Base-by-base conservation (phyloP, 495 filamentous ascomycete genomes). In the Mytilinidion resinicola region DNA sequence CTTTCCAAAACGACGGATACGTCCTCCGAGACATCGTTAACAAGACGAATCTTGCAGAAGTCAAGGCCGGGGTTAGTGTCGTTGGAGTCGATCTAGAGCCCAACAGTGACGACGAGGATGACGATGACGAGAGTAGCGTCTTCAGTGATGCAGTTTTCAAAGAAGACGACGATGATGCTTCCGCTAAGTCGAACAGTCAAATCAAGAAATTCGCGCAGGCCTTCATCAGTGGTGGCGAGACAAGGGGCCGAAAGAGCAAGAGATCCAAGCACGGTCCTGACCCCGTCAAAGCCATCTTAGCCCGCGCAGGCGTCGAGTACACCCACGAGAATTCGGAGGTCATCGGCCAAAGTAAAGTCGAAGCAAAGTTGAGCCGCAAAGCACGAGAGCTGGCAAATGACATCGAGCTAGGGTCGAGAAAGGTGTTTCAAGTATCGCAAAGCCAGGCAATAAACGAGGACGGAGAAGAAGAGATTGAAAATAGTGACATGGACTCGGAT, bases 281-380 rank as follows among this genome's bases (percentile, higher is more conserved):
- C 65, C 82, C 90, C 4, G 79, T 98, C 33, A 87, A 91, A 59
- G 93, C 90, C 17, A 97, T 98, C 64, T 82, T 98, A 6, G 83
- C 91, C 8, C 78, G 82, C 33, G 91, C 90, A 1, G 93, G 95
- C 7, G 91, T 98, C 12, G 85, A 93, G 70, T 98, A 98, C 70
- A 95, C 90, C 9, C 93, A 98, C 66, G 86, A 96, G 59, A 98
- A 98, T 68, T 90, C 87, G 41, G 93, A 98, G 73, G 91, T 98
- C 15, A 85, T 98, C 48, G 93, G 93, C 36, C 88, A 88, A 0
- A 91, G 87, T 9, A 87, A 84, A 53, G 79, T 96, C 19, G 93
- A 98, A 74, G 85, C 85, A 56, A 80, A 81, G 43, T 80, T 97
- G 19, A 88, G 85, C 53, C 81, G 83, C 11, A 82, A 82, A 35